Percentiles rank a stretch among this genome's conserved stretches.
Conservation (phyloP, 1,284 basidiomycete genomes). For the Gomphus bonarii region DNA sequence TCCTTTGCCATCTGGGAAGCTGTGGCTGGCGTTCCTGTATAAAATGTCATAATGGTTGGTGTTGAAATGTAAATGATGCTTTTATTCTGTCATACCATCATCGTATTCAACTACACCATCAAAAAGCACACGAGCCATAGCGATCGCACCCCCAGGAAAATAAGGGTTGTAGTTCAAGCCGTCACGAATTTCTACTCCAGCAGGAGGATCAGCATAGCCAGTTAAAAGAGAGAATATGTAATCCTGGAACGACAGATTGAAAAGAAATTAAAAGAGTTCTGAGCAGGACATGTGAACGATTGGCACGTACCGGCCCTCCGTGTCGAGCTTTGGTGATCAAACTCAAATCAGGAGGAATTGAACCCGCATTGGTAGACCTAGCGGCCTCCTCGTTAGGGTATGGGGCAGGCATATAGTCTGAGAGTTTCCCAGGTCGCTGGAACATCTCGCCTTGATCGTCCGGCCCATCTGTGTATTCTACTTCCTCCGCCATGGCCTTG, state of each 20-base stretch:
- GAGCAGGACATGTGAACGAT: background rate
- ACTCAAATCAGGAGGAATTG: constrained; percentile 93
- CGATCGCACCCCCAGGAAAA: constrained; percentile 96
- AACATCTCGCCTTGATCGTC: constrained; percentile 97
- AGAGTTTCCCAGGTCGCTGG: constrained; percentile 92
- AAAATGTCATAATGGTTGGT: background rate
- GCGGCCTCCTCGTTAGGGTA: constrained; percentile 99
- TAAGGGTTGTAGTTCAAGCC: constrained; percentile 98
- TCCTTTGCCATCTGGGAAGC: constrained; percentile 99
- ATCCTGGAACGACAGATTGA: constrained; percentile 50
- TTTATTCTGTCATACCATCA: constrained; percentile 47
- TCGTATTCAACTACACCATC: constrained; percentile 94
- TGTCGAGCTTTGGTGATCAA: constrained; percentile 98
- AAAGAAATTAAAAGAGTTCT: background rate
- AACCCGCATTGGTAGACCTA: constrained; percentile 88
- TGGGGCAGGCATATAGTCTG: constrained; percentile 93
- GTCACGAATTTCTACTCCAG: constrained; percentile 92
- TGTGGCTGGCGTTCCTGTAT: constrained; percentile 84
- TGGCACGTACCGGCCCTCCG: constrained; percentile 72
- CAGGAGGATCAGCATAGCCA: constrained; percentile 94
- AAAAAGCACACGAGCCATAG: constrained; percentile 96
- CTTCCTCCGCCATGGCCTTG: constrained; percentile 89
- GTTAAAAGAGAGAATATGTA: constrained; percentile 97
- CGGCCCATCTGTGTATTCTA: constrained; percentile 96
- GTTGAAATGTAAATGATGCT: constrained; percentile 7